Evolutionary conservation across 2,329 filamentous ascomycete genomes (phyloP).

Genomic region (Fusarium pseudoanthophilum): DNA sequence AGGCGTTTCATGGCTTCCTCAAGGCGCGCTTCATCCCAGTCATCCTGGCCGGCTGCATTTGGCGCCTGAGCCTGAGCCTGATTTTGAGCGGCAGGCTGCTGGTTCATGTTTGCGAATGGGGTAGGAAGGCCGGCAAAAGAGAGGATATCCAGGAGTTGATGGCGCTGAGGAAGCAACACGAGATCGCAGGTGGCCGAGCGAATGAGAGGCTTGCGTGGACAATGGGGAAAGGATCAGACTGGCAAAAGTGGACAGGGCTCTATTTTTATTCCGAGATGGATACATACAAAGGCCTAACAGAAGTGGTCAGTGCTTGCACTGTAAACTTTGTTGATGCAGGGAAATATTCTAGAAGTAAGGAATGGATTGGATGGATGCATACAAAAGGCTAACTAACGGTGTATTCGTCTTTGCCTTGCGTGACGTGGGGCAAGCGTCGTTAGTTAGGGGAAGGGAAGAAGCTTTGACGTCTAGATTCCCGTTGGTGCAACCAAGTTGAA

Average conservation of each 20-base stretch:
- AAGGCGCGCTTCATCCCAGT: constrained; percentile 61
- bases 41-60: constrained; percentile 44
- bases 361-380: constrained; percentile 12
- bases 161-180: constrained; percentile 30
- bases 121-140: constrained; percentile 2
- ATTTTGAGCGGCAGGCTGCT: constrained; percentile 33
- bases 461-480: constrained; percentile 34
- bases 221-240: constrained; percentile 14
- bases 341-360: constrained; percentile 39
- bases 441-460: constrained; percentile 27
- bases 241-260: constrained; percentile 17
- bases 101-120: constrained; percentile 33
- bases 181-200: constrained; percentile 20
- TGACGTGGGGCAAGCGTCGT: constrained; percentile 34
- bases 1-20: constrained; percentile 61
- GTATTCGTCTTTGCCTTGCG: constrained; percentile 15
- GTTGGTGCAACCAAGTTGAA: constrained; percentile 29
- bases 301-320: constrained; percentile 4
- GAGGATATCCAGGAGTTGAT: constrained; percentile 16
- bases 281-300: not conserved
- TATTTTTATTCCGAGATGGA: constrained; percentile 21
- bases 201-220: constrained; percentile 10
- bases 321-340: constrained; percentile 7
- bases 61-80: constrained; percentile 32
- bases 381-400: not conserved